Evolutionary conservation across 192 early-diverging fungal species (phyloP).

Genomic region (Gryganskiella cystojenkinii): DNA sequence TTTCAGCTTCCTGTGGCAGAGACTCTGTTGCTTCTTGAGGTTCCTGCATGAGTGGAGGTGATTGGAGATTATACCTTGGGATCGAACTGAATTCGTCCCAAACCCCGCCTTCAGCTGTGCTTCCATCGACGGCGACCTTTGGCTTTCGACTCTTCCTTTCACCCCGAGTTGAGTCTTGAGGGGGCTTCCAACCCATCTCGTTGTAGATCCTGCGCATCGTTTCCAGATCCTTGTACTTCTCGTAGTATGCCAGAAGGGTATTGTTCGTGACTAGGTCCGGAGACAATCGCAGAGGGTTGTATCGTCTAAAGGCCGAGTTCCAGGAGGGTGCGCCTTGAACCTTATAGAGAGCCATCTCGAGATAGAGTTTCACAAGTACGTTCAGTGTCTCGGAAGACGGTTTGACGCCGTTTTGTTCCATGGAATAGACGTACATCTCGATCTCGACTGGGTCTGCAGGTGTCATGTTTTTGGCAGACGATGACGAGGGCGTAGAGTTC

Average conservation of each 20-base stretch:
- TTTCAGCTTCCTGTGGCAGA: neutral
- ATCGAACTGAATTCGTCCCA: no score
- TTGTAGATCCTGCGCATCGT: constrained; percentile 41
- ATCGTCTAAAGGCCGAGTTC: constrained; percentile 27
- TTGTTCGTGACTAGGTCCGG: constrained; percentile 45
- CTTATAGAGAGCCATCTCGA: constrained; percentile 40
- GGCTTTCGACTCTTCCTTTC: no score
- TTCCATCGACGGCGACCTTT: no score
- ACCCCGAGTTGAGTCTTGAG: no score
- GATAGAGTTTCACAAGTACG: constrained; percentile 32
- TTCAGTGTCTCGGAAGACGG: constrained; percentile 30
- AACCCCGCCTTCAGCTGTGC: no score
- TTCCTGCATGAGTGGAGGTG: no score
- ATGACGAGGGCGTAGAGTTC: no score
- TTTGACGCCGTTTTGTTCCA: constrained; percentile 16
- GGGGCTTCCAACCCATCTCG: constrained; percentile 19
- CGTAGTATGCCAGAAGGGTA: constrained; percentile 40
- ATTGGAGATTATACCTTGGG: no score
- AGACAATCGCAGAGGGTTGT: constrained; percentile 24
- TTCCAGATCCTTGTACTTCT: constrained; percentile 22
- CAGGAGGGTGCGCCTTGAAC: constrained; percentile 27
- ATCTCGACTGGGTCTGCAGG: constrained; percentile 33
- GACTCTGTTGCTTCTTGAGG: neutral
- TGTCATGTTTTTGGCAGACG: constrained; percentile 6
- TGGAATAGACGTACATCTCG: constrained; percentile 19